These are phyloP conservation scores for Hibiscus mutabilis DNA, from an alignment of 345 rosid species.

Conservation along the genomic window DNA sequence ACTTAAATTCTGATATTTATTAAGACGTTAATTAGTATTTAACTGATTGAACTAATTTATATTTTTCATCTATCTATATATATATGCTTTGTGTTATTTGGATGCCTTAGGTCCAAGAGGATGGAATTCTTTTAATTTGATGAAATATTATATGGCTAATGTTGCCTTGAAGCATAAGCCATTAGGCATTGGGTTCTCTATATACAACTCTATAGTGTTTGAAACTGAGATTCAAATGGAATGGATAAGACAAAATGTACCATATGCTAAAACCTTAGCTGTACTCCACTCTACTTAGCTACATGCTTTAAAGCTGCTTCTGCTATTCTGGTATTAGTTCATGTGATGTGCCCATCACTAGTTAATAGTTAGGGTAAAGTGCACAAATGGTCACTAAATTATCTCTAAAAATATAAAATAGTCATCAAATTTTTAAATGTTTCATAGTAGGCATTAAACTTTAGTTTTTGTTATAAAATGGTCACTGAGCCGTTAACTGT, in stretches of 20 bases:
- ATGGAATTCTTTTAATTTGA: background rate
- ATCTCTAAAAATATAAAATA: too few species aligned
- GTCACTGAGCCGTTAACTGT: too few species aligned
- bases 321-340: background rate
- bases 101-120: background rate
- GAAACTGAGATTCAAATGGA: constrained; percentile 1
- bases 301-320: background rate
- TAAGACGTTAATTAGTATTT: too few species aligned
- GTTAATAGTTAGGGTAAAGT: too few species aligned
- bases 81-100: too few species aligned
- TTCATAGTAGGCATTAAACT: too few species aligned
- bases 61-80: background rate
- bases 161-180: constrained; percentile 3
- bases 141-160: background rate
- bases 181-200: constrained; percentile 10
- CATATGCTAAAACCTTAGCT: background rate
- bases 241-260: constrained; percentile 8
- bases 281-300: background rate
- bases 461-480: too few species aligned
- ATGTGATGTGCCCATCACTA: background rate
- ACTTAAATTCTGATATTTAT: too few species aligned
- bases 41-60: too few species aligned
- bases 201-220: constrained; percentile 4
- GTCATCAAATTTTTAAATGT: too few species aligned
- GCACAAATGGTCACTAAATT: too few species aligned